Percentiles rank a stretch among this genome's conserved stretches.
Evolutionary conservation across 805 yeast genomes (phyloP).

Genomic region (Monosporozyma aerobia): DNA sequence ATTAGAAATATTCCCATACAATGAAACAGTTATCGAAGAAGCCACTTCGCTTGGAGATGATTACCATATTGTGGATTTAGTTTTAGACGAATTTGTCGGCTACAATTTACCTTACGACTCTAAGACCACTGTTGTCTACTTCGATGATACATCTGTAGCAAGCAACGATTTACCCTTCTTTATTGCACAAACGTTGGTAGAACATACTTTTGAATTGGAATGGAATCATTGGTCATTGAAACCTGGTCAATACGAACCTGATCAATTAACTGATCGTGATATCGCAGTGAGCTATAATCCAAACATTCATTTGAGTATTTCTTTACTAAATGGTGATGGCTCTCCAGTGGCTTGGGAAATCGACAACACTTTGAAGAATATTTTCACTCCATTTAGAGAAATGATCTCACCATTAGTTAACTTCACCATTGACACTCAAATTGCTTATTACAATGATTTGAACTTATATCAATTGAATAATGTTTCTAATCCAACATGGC

Average conservation of each 20-base stretch:
- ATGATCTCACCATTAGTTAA: constrained; percentile 49
- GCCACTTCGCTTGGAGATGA: constrained; percentile 6
- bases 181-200: constrained; percentile 43
- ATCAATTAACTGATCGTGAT: constrained; percentile 10
- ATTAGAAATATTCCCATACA: constrained; percentile 20
- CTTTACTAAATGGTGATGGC: constrained; percentile 64
- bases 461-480: constrained; percentile 23
- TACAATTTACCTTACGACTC: constrained; percentile 36
- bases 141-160: constrained; percentile 34
- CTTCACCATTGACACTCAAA: constrained; percentile 70
- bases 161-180: constrained; percentile 56
- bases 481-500: constrained; percentile 31
- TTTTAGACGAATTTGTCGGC: constrained; percentile 35
- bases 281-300: constrained; percentile 39
- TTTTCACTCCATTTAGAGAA: constrained; percentile 48
- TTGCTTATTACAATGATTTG: constrained; percentile 48
- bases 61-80: constrained; percentile 32
- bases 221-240: constrained; percentile 2
- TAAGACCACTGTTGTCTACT: constrained; percentile 31
- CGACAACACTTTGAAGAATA: constrained; percentile 38
- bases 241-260: constrained; percentile 2
- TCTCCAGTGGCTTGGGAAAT: constrained; percentile 67
- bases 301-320: constrained; percentile 64
- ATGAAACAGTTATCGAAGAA: constrained; percentile 12
- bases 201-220: constrained; percentile 39